These are phyloP conservation scores for Stagonosporopsis chrysanthemi DNA, from an alignment of 2,329 filamentous ascomycete genomes.

Conservation along the genomic window DNA sequence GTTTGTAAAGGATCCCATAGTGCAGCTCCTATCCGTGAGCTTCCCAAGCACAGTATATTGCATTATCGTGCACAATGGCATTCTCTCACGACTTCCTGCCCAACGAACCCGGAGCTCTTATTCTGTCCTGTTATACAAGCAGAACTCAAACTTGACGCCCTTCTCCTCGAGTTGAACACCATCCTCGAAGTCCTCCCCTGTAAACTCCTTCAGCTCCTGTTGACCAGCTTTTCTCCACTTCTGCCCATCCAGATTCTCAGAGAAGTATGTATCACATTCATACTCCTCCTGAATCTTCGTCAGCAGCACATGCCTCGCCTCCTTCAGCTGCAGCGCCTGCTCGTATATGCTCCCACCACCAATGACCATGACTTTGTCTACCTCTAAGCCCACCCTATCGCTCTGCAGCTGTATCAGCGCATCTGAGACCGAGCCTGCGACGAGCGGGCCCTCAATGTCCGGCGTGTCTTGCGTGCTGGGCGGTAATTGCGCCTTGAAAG, in stretches of 20 bases:
- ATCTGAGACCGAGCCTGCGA: constrained; percentile 63
- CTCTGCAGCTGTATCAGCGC: constrained; percentile 59
- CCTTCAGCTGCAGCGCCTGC: constrained; percentile 67
- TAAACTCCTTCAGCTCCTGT: constrained; percentile 66
- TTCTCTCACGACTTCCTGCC: neutral
- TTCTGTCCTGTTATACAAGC: constrained; percentile 63
- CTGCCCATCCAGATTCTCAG: constrained; percentile 61
- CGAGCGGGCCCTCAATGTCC: constrained; percentile 53
- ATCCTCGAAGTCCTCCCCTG: constrained; percentile 68
- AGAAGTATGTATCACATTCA: constrained; percentile 79
- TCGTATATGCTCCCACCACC: constrained; percentile 88
- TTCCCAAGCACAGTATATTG: neutral
- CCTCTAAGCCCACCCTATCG: neutral
- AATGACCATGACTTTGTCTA: constrained; percentile 75
- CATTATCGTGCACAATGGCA: neutral
- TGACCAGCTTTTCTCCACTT: constrained; percentile 64
- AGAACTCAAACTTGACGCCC: constrained; percentile 72
- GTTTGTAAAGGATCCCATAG: neutral
- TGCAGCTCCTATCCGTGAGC: neutral
- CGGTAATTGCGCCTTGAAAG: constrained; percentile 22
- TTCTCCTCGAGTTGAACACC: constrained; percentile 68
- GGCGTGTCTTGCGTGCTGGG: neutral
- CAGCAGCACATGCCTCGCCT: constrained; percentile 70
- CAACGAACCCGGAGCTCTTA: neutral
- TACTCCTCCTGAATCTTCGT: constrained; percentile 74